A percentile compares a stretch with the other conserved stretches of the same genome.
These are phyloP conservation scores for Wickerhamomyces chaumierensis DNA, from an alignment of 805 yeast genomes.

Conservation along the genomic window DNA sequence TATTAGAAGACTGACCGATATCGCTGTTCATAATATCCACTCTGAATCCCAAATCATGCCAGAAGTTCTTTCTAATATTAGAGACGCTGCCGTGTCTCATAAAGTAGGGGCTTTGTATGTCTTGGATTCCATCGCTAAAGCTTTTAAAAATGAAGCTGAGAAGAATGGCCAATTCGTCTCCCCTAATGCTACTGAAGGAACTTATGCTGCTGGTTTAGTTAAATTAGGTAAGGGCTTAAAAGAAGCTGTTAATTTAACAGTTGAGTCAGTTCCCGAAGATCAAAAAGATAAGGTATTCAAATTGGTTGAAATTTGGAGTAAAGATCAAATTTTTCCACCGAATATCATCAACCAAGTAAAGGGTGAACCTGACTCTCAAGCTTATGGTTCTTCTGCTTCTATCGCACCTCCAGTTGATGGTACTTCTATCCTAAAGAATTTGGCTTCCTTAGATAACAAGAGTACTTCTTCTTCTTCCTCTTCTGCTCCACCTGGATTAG, in stretches of 20 bases:
- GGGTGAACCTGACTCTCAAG: conserved; percentile 47
- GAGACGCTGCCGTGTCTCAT: conserved; percentile 64
- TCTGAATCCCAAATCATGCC: conserved; percentile 37
- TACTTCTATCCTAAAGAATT: conserved; percentile 55
- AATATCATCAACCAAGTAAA: conserved; percentile 43
- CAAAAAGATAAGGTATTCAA: conserved; percentile 69
- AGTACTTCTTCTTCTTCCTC: conserved; percentile 3
- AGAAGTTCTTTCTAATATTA: conserved; percentile 53
- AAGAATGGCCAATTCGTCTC: conserved; percentile 38
- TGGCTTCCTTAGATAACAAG: conserved; percentile 35
- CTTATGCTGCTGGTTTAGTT: conserved; percentile 63
- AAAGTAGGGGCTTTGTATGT: conserved; percentile 88
- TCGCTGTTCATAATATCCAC: conserved; percentile 59
- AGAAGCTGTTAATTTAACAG: conserved; percentile 50
- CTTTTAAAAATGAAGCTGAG: conserved; percentile 64
- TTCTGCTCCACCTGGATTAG: conserved; percentile 15
- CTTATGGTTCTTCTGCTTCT: conserved; percentile 16
- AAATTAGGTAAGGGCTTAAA: conserved; percentile 56
- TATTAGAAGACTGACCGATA: conserved; percentile 72
- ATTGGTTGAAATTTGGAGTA: conserved; percentile 86
- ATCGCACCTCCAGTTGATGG: conserved; percentile 32
- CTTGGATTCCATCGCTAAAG: conserved; percentile 86
- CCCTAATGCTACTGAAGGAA: conserved; percentile 49
- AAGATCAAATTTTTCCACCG: conserved; percentile 64
- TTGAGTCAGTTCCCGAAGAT: conserved; percentile 41